Evolutionary conservation across 805 yeast genomes (phyloP).

Genomic region (Yamadazyma nakazawae): DNA sequence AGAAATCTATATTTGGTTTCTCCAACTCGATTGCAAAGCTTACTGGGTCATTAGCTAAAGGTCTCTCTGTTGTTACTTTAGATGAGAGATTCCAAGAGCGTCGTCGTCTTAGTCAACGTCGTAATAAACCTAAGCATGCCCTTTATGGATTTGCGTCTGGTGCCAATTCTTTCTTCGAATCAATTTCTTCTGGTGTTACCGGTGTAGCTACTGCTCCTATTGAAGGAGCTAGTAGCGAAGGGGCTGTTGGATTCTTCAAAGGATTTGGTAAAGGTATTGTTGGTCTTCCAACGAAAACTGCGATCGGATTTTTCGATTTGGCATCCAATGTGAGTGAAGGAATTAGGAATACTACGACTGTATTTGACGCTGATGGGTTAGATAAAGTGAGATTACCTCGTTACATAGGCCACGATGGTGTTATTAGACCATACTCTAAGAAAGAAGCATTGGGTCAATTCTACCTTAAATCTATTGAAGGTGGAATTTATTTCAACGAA

Average conservation of each 20-base stretch:
- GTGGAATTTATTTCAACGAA: slow-evolving; percentile 73
- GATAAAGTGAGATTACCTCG: slow-evolving; percentile 83
- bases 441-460: slow-evolving; percentile 92
- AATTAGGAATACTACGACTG: slow-evolving; percentile 86
- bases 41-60: slow-evolving; percentile 93
- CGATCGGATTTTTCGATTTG: slow-evolving; percentile 89
- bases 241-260: slow-evolving; percentile 87
- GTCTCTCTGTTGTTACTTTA: slow-evolving; percentile 84
- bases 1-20: slow-evolving; percentile 91
- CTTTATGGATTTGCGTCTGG: slow-evolving; percentile 81
- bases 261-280: slow-evolving; percentile 94
- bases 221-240: slow-evolving; percentile 84
- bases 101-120: slow-evolving; percentile 67
- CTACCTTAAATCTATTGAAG: slow-evolving; percentile 82
- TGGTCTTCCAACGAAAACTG: slow-evolving; percentile 95
- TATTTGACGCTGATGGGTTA: slow-evolving; percentile 73
- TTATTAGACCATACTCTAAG: slow-evolving; percentile 70
- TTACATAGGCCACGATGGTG: slow-evolving; percentile 63
- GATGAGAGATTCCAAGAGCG: slow-evolving; percentile 81
- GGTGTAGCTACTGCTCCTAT: slow-evolving; percentile 91
- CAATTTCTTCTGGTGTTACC: slow-evolving; percentile 79
- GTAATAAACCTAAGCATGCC: slow-evolving; percentile 82
- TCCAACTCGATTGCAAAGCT: slow-evolving; percentile 91
- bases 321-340: slow-evolving; percentile 94
- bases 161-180: slow-evolving; percentile 84